Evolutionary conservation across 2,329 filamentous ascomycete genomes (phyloP).

Genomic region (Beauveria varroae): DNA sequence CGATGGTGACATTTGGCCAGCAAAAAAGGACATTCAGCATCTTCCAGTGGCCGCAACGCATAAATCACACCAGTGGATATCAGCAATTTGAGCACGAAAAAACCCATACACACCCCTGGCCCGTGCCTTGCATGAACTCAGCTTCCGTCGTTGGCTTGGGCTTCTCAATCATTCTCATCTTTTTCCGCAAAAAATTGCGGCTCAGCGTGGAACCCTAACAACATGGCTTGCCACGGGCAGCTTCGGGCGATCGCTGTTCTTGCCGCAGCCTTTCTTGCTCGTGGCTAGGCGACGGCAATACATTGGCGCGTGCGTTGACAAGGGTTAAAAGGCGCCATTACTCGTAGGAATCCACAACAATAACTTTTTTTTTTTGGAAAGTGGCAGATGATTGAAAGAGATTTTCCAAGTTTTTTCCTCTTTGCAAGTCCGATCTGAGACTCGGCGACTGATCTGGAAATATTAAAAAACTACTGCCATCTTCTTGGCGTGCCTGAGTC

Average conservation of each 20-base stretch:
- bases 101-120: neutral
- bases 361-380: neutral
- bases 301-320: neutral
- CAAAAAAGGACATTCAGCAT: neutral
- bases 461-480: neutral
- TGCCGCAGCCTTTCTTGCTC: neutral
- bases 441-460: neutral
- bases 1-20: neutral
- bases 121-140: conserved; percentile 5
- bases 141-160: neutral
- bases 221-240: conserved; percentile 11
- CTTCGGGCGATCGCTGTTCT: conserved; percentile 7
- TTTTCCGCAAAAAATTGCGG: neutral
- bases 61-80: neutral
- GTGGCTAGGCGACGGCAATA: neutral
- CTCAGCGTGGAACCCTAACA: conserved; percentile 9
- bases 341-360: conserved; percentile 3
- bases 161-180: neutral
- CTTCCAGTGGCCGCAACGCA: neutral
- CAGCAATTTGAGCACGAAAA: neutral
- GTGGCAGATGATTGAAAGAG: conserved; percentile 1
- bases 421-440: neutral
- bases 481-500: neutral
- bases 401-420: neutral
- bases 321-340: neutral